These are phyloP conservation scores for Spinellus fusiger DNA, from an alignment of 192 early-diverging fungal species.

Conservation along the genomic window DNA sequence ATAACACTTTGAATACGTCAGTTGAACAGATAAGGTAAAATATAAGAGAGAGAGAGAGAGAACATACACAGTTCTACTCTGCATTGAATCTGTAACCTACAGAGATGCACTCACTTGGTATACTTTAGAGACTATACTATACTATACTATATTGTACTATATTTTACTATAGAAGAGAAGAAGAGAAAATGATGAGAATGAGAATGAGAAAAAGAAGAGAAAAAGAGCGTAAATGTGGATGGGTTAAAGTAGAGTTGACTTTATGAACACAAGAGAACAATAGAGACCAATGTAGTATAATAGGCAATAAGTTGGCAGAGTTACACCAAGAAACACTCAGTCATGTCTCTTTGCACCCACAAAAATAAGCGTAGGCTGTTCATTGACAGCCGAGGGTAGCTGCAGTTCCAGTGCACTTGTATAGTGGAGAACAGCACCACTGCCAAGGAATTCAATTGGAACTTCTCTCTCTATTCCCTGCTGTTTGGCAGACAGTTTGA, in stretches of 20 bases:
- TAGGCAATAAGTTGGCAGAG: neutral
- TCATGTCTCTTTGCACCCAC: constrained; percentile 22
- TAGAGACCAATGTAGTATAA: too few relatives aligned
- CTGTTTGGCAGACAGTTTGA: constrained; percentile 31
- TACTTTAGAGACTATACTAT: too few relatives aligned
- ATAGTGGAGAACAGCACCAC: constrained; percentile 1
- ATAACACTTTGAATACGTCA: too few relatives aligned
- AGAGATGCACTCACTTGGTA: too few relatives aligned
- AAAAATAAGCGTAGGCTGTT: constrained; percentile 13
- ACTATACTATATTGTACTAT: too few relatives aligned
- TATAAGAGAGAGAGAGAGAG: too few relatives aligned
- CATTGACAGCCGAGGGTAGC: neutral
- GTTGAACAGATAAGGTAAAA: too few relatives aligned
- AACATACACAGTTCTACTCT: too few relatives aligned
- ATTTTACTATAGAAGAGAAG: too few relatives aligned
- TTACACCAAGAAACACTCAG: neutral
- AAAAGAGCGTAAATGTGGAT: too few relatives aligned
- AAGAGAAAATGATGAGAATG: neutral
- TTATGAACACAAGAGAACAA: neutral
- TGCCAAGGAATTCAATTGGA: constrained; percentile 7
- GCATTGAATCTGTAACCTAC: too few relatives aligned
- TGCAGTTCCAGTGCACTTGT: constrained; percentile 13
- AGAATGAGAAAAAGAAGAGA: neutral
- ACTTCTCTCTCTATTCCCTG: constrained; percentile 20
- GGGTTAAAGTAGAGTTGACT: neutral